These are phyloP conservation scores for Collybia sordida DNA, from an alignment of 768 basidiomycete genomes.

Conservation along the genomic window DNA sequence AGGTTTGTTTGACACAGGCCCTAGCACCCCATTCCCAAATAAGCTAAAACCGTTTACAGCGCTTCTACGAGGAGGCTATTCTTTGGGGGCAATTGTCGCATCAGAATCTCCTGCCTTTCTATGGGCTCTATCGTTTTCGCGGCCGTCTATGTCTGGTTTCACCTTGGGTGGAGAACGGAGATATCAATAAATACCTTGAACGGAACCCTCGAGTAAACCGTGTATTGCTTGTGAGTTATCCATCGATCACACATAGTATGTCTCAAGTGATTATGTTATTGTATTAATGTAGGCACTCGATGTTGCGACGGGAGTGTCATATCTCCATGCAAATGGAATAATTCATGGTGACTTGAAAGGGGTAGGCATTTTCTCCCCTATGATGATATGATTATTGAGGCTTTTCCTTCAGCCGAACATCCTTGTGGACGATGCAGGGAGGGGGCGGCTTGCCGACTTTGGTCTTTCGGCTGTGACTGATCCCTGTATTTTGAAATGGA, in stretches of 20 bases:
- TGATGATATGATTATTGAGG: background rate
- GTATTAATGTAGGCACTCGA: conserved; percentile 18
- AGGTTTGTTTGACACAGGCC: background rate
- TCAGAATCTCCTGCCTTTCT: conserved; percentile 29
- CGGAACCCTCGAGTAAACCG: conserved; percentile 19
- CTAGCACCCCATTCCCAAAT: background rate
- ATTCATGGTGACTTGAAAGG: conserved; percentile 33
- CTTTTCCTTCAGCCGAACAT: conserved; percentile 18
- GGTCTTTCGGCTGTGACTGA: conserved; percentile 23
- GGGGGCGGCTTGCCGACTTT: conserved; percentile 26
- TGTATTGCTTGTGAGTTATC: conserved; percentile 27
- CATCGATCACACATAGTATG: background rate
- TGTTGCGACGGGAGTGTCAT: conserved; percentile 23
- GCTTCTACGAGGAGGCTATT: conserved; percentile 14
- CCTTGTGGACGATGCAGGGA: conserved; percentile 19
- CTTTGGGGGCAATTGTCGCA: conserved; percentile 30
- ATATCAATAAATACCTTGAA: conserved; percentile 27
- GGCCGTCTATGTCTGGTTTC: conserved; percentile 31
- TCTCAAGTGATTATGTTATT: background rate
- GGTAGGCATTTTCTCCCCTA: conserved; percentile 6
- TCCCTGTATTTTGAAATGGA: conserved; percentile 13
- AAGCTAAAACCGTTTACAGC: conserved; percentile 1
- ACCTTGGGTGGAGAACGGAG: conserved; percentile 21
- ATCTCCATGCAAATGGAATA: conserved; percentile 23
- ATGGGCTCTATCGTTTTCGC: conserved; percentile 22